Conservation (phyloP, 2,329 filamentous ascomycete genomes). For the Alternaria longipes region DNA sequence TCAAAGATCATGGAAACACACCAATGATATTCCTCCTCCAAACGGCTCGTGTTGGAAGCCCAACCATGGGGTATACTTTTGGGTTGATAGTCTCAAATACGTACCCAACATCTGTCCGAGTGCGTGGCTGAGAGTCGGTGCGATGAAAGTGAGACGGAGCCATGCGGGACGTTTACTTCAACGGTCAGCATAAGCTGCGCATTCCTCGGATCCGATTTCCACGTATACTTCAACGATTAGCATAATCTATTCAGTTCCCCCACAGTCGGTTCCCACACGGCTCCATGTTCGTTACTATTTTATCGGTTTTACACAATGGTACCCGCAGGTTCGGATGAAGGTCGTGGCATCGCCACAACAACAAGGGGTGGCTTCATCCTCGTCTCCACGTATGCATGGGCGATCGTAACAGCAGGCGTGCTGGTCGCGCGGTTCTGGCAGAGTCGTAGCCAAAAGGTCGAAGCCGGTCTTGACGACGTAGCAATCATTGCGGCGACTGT, state of each 20-base stretch:
- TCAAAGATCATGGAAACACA: slow-evolving; percentile 5
- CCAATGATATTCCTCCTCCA: not conserved
- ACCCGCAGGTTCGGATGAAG: slow-evolving; percentile 7
- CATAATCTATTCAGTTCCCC: not conserved
- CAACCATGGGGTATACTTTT: slow-evolving; percentile 5
- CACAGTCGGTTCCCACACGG: not conserved
- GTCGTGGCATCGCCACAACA: slow-evolving; percentile 17
- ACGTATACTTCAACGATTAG: not conserved
- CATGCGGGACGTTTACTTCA: slow-evolving; percentile 1
- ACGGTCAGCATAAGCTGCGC: not conserved
- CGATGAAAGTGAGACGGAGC: not conserved
- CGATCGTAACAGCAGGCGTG: slow-evolving; percentile 21
- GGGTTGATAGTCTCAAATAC: slow-evolving; percentile 1
- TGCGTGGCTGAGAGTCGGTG: not conserved
- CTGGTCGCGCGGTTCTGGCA: slow-evolving; percentile 23
- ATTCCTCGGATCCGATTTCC: not conserved
- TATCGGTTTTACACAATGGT: slow-evolving; percentile 1
- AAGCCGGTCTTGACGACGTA: slow-evolving; percentile 29
- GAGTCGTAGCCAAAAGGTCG: slow-evolving; percentile 21
- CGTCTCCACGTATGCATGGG: slow-evolving; percentile 33
- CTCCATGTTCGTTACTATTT: not conserved
- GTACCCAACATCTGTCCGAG: not conserved
- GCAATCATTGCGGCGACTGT: slow-evolving; percentile 24
- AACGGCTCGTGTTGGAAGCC: not conserved
- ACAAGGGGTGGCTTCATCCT: slow-evolving; percentile 22